A percentile compares a stretch with the other conserved stretches of the same genome.
Evolutionary conservation across 192 early-diverging fungal genomes (phyloP).

Genomic region (Phycomyces nitens): DNA sequence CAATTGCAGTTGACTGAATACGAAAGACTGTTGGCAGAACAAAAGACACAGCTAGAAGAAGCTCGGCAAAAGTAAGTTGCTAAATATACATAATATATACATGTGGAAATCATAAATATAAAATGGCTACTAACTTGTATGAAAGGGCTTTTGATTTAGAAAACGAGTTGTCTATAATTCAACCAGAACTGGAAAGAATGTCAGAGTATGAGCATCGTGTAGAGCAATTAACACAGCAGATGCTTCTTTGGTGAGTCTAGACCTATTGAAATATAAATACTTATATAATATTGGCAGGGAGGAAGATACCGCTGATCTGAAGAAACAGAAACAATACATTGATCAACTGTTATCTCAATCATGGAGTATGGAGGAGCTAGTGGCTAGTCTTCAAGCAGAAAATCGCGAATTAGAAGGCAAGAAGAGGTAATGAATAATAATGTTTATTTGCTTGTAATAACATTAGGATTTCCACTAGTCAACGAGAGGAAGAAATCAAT

Average conservation of each 20-base stretch:
- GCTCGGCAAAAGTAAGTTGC: slow-evolving; percentile 26
- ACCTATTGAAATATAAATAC: too few relatives aligned
- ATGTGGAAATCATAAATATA: neutral
- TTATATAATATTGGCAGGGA: slow-evolving; percentile 27
- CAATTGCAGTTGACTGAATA: slow-evolving; percentile 40
- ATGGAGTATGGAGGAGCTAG: slow-evolving; percentile 27
- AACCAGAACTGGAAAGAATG: slow-evolving; percentile 44
- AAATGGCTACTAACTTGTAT: neutral
- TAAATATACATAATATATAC: neutral
- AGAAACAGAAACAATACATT: slow-evolving; percentile 43
- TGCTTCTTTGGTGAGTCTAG: slow-evolving; percentile 48
- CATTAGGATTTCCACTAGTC: neutral
- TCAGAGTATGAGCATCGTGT: slow-evolving; percentile 48
- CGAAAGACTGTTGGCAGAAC: slow-evolving; percentile 25
- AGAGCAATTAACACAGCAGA: slow-evolving; percentile 46
- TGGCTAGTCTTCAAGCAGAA: slow-evolving; percentile 25
- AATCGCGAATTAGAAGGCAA: slow-evolving; percentile 10
- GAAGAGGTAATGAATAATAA: neutral
- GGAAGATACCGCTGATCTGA: slow-evolving; percentile 36
- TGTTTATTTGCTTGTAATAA: neutral
- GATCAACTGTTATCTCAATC: slow-evolving; percentile 37
- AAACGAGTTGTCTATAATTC: slow-evolving; percentile 39
- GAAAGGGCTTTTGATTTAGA: slow-evolving; percentile 42
- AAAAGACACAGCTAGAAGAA: slow-evolving; percentile 23
- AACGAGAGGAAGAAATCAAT: slow-evolving; percentile 4